Evolutionary conservation across 768 basidiomycete species (phyloP).

Genomic region (Calocybe indica): DNA sequence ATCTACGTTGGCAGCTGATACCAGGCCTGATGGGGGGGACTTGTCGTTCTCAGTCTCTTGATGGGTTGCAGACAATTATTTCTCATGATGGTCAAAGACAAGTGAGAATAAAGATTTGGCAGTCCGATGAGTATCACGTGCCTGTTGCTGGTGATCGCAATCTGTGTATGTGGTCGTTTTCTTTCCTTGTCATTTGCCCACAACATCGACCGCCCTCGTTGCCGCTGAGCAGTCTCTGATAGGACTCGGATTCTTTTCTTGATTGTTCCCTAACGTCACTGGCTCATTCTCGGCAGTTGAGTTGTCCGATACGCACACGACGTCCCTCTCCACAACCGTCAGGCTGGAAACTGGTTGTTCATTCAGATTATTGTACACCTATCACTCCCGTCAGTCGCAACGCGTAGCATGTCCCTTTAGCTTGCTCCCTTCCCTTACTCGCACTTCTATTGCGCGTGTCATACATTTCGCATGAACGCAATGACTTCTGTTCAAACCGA

Average conservation of each 20-base stretch:
- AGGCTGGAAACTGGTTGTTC: constrained; percentile 14
- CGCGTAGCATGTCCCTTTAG: constrained; percentile 14
- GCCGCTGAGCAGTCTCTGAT: too few relatives aligned
- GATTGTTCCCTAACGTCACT: not conserved
- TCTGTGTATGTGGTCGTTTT: not conserved
- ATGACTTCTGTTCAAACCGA: constrained; percentile 14
- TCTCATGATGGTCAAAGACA: too few relatives aligned
- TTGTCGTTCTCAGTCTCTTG: too few relatives aligned
- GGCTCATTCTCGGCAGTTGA: not conserved
- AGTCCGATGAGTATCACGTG: too few relatives aligned
- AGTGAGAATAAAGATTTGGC: too few relatives aligned
- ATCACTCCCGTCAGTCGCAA: constrained; percentile 5
- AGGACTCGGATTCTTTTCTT: too few relatives aligned
- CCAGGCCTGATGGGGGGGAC: too few relatives aligned
- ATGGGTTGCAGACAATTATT: too few relatives aligned
- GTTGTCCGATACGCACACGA: too few relatives aligned
- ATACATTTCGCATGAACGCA: constrained; percentile 6
- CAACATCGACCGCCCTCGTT: constrained; percentile 4
- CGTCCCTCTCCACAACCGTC: constrained; percentile 4
- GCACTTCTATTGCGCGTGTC: constrained; percentile 2
- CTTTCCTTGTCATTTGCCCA: constrained; percentile 8
- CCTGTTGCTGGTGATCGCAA: too few relatives aligned
- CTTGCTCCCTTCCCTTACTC: not conserved
- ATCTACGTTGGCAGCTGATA: too few relatives aligned
- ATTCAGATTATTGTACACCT: constrained; percentile 7